Conservation (phyloP, 257 asterid genomes). For the Mitragyna speciosa region DNA sequence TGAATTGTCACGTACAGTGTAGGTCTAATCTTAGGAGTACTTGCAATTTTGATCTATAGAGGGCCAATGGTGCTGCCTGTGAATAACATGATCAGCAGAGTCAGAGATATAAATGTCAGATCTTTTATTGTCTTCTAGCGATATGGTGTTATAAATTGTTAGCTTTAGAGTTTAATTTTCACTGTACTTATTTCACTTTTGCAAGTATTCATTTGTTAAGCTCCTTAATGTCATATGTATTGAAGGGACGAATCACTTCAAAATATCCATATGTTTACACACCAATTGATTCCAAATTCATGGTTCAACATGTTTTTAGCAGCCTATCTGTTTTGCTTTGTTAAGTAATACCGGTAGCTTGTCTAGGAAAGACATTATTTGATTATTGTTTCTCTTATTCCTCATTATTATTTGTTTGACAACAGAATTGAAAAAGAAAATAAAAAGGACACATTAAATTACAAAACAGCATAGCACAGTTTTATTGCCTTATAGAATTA, state of each 20-base stretch:
- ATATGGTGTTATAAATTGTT: not conserved
- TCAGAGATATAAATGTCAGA: not conserved
- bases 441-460: too few relatives aligned
- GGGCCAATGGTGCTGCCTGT: not conserved
- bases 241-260: not conserved
- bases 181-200: too few relatives aligned
- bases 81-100: not conserved
- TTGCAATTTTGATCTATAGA: too few relatives aligned
- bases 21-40: not conserved
- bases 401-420: too few relatives aligned
- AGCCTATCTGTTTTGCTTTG: not conserved
- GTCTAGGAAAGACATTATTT: too few relatives aligned
- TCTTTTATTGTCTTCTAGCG: not conserved
- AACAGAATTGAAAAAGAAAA: too few relatives aligned
- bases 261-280: not conserved
- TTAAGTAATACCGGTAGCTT: too few relatives aligned
- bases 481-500: too few relatives aligned
- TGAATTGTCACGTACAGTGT: not conserved
- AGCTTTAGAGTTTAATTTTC: not conserved
- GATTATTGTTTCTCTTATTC: not conserved
- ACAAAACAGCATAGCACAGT: too few relatives aligned
- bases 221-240: not conserved
- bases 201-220: not conserved
- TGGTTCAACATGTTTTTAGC: not conserved
- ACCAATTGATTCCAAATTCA: too few relatives aligned